Evolutionary conservation across 768 basidiomycete species (phyloP).

Genomic region (Psilocybe sp.): DNA sequence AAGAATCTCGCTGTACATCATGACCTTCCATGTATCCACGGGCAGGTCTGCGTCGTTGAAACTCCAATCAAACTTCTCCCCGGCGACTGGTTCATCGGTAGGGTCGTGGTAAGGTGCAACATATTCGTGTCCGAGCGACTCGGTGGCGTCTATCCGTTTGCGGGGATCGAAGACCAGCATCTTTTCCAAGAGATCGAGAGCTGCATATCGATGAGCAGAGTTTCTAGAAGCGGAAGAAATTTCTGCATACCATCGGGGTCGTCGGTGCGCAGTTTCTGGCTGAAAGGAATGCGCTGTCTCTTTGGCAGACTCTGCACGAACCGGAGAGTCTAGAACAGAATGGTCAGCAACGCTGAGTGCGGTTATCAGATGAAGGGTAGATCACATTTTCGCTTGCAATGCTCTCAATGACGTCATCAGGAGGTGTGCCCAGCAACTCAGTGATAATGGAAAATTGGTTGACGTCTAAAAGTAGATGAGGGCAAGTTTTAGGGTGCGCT

Average conservation of each 20-base stretch:
- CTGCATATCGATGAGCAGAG: slow-evolving; percentile 34
- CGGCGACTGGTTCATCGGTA: slow-evolving; percentile 92
- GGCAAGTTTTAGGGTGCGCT: slow-evolving; percentile 7
- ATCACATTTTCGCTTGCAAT: slow-evolving; percentile 96
- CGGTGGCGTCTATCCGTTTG: slow-evolving; percentile 91
- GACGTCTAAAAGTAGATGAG: slow-evolving; percentile 62
- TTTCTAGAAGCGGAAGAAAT: neutral
- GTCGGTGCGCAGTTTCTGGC: slow-evolving; percentile 84
- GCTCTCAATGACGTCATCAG: slow-evolving; percentile 99
- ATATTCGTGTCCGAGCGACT: slow-evolving; percentile 90
- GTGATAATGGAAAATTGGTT: slow-evolving; percentile 99
- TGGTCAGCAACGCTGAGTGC: slow-evolving; percentile 2
- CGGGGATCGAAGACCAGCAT: slow-evolving; percentile 99
- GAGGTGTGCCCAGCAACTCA: slow-evolving; percentile 95
- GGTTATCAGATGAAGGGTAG: slow-evolving; percentile 25
- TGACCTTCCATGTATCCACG: slow-evolving; percentile 99
- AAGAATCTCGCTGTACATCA: slow-evolving; percentile 99
- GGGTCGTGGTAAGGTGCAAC: slow-evolving; percentile 98
- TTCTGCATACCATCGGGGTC: slow-evolving; percentile 76
- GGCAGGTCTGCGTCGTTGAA: slow-evolving; percentile 99
- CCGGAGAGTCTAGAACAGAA: slow-evolving; percentile 72
- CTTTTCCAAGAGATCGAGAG: slow-evolving; percentile 93
- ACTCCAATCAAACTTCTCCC: slow-evolving; percentile 96
- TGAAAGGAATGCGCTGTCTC: slow-evolving; percentile 92
- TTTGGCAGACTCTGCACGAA: slow-evolving; percentile 99